phyloP scores from a whole-genome alignment of 1,139 yeast species.

The Pneumocystis oryctolagi region DNA sequence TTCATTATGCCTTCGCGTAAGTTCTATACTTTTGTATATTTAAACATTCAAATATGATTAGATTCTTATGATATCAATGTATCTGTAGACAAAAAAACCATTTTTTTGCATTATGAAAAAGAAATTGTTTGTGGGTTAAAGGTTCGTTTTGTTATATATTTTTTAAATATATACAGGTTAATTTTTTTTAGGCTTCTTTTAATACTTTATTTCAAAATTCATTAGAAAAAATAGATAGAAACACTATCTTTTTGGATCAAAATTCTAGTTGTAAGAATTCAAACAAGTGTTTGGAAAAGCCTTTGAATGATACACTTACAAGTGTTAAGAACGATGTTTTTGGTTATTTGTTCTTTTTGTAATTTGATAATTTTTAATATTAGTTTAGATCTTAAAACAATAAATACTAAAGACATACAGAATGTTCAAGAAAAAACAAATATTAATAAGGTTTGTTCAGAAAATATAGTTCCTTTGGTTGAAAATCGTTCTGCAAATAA shows the following conservation, averaged over 20 bases:
- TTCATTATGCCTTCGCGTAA: constrained; percentile 27
- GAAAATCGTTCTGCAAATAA: not conserved
- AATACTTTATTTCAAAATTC: not conserved
- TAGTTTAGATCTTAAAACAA: not conserved
- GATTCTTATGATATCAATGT: constrained; percentile 61
- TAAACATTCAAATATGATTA: constrained; percentile 24
- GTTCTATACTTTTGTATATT: not conserved
- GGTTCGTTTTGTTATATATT: not conserved
- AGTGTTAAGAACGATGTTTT: not conserved
- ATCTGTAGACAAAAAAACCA: constrained; percentile 73
- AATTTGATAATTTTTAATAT: not conserved
- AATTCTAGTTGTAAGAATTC: not conserved
- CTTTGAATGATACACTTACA: not conserved
- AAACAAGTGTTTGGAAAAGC: not conserved
- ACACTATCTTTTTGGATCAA: not conserved
- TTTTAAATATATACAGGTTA: not conserved
- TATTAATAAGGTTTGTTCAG: not conserved
- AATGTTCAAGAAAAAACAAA: not conserved
- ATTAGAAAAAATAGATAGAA: not conserved
- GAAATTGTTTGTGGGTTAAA: not conserved
- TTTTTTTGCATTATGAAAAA: constrained; percentile 54
- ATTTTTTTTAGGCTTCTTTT: not conserved
- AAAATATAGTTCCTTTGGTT: not conserved
- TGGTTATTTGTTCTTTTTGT: not conserved
- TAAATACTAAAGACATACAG: not conserved